These are phyloP conservation scores for Tricladium varicosporioides DNA, from an alignment of 2,329 filamentous ascomycete genomes.

Conservation along the genomic window DNA sequence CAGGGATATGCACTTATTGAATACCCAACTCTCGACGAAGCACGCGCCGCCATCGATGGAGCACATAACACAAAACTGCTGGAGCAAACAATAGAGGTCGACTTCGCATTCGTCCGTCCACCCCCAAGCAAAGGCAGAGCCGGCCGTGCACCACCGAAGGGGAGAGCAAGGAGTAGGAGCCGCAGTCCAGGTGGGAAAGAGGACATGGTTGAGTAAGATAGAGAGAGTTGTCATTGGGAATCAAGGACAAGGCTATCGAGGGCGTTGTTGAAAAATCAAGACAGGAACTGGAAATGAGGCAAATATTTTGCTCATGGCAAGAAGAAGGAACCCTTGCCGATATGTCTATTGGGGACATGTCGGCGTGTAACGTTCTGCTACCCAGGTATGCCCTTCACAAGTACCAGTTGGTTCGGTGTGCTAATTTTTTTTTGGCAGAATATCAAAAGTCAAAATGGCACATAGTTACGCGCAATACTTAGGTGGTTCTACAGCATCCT, in stretches of 20 bases:
- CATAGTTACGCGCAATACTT: no score
- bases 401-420: no score
- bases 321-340: slow-evolving; percentile 4
- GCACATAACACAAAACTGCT: slow-evolving; percentile 76
- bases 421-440: not conserved
- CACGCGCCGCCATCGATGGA: slow-evolving; percentile 76
- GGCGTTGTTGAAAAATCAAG: not conserved
- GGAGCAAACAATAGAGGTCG: slow-evolving; percentile 77
- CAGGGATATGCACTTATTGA: slow-evolving; percentile 85
- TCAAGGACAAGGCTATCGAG: not conserved
- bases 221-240: not conserved
- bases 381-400: not conserved
- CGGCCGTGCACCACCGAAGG: slow-evolving; percentile 34
- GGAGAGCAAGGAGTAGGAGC: slow-evolving; percentile 33
- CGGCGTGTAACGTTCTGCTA: slow-evolving; percentile 7
- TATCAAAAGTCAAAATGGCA: not conserved
- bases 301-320: not conserved
- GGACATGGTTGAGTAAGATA: slow-evolving; percentile 26
- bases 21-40: slow-evolving; percentile 76
- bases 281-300: not conserved
- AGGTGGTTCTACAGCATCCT: no score
- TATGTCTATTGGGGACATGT: slow-evolving; percentile 11
- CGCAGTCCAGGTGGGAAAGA: slow-evolving; percentile 32
- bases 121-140: slow-evolving; percentile 58
- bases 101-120: slow-evolving; percentile 83